Evolutionary conservation across 2,329 filamentous ascomycete species (phyloP).

Genomic region (Colletotrichum melonis): DNA sequence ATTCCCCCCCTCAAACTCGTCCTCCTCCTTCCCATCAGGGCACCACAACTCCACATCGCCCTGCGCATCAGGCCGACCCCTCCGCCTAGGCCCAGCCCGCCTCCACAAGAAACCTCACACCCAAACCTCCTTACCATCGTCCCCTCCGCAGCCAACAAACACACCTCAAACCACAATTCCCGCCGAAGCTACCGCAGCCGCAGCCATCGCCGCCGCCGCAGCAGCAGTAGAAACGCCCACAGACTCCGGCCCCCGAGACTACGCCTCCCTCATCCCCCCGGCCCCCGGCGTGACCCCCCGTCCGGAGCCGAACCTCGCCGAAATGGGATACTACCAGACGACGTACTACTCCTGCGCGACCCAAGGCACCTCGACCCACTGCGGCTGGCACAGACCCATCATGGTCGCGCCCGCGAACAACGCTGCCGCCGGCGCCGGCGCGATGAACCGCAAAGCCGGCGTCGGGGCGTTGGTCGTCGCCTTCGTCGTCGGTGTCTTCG

Average conservation of each 20-base stretch:
- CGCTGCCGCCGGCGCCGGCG: background rate
- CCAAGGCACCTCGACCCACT: conserved; percentile 25
- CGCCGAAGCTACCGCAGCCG: background rate
- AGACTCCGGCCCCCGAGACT: conserved; percentile 29
- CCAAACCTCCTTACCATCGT: background rate
- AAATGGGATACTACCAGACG: conserved; percentile 33
- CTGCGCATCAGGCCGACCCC: conserved; percentile 21
- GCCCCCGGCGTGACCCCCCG: conserved; percentile 34
- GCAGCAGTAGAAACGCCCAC: conserved; percentile 7
- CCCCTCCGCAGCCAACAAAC: background rate
- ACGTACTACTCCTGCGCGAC: conserved; percentile 36
- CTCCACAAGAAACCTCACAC: conserved; percentile 14
- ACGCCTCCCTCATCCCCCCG: conserved; percentile 34
- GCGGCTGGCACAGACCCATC: conserved; percentile 36
- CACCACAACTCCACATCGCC: conserved; percentile 5
- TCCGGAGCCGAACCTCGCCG: conserved; percentile 33
- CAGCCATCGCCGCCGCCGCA: background rate
- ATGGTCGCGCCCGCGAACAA: conserved; percentile 25
- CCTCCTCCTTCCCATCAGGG: background rate
- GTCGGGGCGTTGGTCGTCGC: background rate
- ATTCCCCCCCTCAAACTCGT: conserved; percentile 20
- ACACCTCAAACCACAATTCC: background rate
- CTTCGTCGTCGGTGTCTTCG: background rate
- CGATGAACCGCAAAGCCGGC: background rate
- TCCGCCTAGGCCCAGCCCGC: conserved; percentile 27